Base-by-base conservation (phyloP, 306 rosid species). In the Vigna hirtella region DNA sequence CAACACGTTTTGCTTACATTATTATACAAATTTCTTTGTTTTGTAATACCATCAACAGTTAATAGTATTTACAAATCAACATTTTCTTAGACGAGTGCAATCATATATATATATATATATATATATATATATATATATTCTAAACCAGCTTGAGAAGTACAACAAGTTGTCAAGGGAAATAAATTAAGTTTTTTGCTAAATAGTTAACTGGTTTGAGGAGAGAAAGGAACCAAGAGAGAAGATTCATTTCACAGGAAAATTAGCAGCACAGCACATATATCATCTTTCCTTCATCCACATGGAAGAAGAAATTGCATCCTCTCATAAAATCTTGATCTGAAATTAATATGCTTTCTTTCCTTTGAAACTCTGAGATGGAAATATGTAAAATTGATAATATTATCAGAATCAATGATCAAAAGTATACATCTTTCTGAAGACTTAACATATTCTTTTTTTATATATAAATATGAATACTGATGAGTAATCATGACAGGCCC, bases 401-500 rank as follows among this genome's bases (percentile, higher is more conserved):
- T 15, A 43, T 14, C 24, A 66, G 16, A 57, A 10, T 43, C 9
- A 43, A 22, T 36, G 26, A 16, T 71, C 65, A 65, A 55, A 55
- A 64, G 14, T 30, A 30, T 24, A 72, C 4, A 36, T 59, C 9
- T 22, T 61, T 55, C 16, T 49, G 64, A 59, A 45, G 28, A 45
- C 42, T 22, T 64, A 15, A 20, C 12, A 67, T 24, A 65, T 42
- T 42, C 2, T 40, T 42, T 42, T 42, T 42, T 8, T 26, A 26
- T 26, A 42, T 2, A 42, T 2, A 9, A 42, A 58, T 48, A 61
- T 52, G 34, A 82, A 45, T 14, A 45, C 50, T 15, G 61, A 55
- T 49, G 49, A 83, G 10, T 32, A 66, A 77, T 66, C 51, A 66
- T 40, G 17, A 49, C 26, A 48, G 65, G 67, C 42, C 15, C 40